Conservation (phyloP, 495 filamentous ascomycete species). For the Aspergillus taichungensis region DNA sequence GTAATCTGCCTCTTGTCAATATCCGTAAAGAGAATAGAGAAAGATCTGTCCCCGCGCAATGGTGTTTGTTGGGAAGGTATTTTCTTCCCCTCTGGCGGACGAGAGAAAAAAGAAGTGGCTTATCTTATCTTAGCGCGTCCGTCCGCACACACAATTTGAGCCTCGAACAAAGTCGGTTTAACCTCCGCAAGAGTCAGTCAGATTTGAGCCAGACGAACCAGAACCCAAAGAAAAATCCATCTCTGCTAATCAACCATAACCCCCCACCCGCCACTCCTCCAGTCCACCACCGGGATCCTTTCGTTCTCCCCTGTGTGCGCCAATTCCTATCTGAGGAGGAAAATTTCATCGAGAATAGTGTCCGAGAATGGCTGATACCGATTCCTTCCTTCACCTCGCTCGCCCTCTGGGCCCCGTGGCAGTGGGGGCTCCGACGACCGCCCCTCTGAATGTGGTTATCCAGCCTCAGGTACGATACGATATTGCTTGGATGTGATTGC, state of each 20-base stretch:
- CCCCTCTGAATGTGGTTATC: slow-evolving; percentile 85
- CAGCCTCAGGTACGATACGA: slow-evolving; percentile 73
- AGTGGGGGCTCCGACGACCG: slow-evolving; percentile 68
- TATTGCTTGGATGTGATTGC: too few species aligned
- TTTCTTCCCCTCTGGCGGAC: background rate
- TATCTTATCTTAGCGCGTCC: slow-evolving; percentile 49
- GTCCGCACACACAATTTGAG: slow-evolving; percentile 41
- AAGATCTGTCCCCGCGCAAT: background rate
- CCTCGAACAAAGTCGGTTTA: slow-evolving; percentile 12
- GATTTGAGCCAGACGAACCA: too few species aligned
- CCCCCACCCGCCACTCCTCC: slow-evolving; percentile 8
- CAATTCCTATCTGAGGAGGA: slow-evolving; percentile 26
- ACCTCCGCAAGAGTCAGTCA: slow-evolving; percentile 5
- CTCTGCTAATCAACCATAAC: slow-evolving; percentile 11
- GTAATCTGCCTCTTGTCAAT: background rate
- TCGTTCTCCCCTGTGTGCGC: background rate
- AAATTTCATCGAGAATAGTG: too few species aligned
- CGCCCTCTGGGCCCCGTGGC: slow-evolving; percentile 76
- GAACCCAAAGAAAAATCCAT: slow-evolving; percentile 20
- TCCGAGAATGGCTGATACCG: slow-evolving; percentile 61
- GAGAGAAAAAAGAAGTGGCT: slow-evolving; percentile 12
- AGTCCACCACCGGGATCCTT: slow-evolving; percentile 2
- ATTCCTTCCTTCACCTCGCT: slow-evolving; percentile 88
- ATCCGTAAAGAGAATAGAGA: background rate
- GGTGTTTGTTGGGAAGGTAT: background rate